Conservation (phyloP, 805 yeast genomes). For the Isabelozyma pseudorhagii region DNA sequence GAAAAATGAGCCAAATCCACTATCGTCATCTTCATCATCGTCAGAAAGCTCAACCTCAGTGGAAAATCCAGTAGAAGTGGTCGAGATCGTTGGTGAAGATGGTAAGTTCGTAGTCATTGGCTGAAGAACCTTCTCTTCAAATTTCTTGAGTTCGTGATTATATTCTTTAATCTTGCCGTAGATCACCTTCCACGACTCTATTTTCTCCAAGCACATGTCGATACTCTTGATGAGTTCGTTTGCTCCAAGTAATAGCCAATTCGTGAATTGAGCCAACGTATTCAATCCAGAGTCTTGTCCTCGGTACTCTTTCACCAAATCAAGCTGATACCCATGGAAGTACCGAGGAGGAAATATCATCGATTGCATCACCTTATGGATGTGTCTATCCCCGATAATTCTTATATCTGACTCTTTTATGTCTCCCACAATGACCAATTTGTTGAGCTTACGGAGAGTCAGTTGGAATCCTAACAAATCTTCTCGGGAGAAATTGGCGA, state of each 20-base stretch:
- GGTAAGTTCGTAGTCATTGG: not conserved
- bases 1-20: constrained; percentile 24
- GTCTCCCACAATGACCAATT: constrained; percentile 28
- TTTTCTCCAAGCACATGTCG: constrained; percentile 16
- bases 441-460: constrained; percentile 32
- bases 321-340: not conserved
- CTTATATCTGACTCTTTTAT: constrained; percentile 31
- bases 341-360: not conserved
- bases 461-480: constrained; percentile 36
- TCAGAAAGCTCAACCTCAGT: not conserved
- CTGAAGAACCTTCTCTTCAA: constrained; percentile 17
- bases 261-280: constrained; percentile 8
- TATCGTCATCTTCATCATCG: constrained; percentile 5
- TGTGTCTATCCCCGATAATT: constrained; percentile 13
- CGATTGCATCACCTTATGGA: constrained; percentile 1
- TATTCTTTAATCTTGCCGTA: constrained; percentile 22
- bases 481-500: constrained; percentile 42
- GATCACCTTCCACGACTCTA: constrained; percentile 28
- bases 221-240: constrained; percentile 22
- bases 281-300: not conserved
- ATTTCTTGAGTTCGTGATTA: constrained; percentile 25
- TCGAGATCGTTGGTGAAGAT: constrained; percentile 5
- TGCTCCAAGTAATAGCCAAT: constrained; percentile 22
- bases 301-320: not conserved
- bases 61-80: constrained; percentile 3